Percentiles rank a stretch among this genome's conserved stretches.
Evolutionary conservation across 768 basidiomycete species (phyloP).

Genomic region (Collybia mongolica): DNA sequence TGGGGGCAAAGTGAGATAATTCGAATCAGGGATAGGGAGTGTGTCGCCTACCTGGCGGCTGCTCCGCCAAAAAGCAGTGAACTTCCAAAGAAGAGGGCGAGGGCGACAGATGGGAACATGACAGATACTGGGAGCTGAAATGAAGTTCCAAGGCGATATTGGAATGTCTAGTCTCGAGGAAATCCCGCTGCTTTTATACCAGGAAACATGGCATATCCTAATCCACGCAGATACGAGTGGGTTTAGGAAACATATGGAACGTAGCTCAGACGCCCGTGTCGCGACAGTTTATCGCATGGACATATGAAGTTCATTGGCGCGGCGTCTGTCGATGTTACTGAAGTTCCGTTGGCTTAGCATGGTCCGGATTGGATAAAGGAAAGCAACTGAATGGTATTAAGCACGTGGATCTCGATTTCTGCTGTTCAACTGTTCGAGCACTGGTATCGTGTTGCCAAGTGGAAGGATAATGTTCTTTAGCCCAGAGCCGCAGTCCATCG

Average conservation of each 20-base stretch:
- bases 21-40: neutral
- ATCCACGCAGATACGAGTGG: neutral
- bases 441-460: no score
- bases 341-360: neutral
- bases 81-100: constrained; percentile 9
- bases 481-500: no score
- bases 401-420: no score
- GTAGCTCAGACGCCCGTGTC: neutral
- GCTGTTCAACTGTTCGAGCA: no score
- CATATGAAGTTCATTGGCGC: neutral
- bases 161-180: no score
- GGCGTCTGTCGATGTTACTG: neutral
- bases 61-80: constrained; percentile 6
- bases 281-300: neutral
- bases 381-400: no score
- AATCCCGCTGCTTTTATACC: no score
- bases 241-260: neutral
- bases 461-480: no score
- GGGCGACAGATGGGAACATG: constrained; percentile 10
- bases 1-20: neutral
- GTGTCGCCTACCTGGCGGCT: constrained; percentile 1
- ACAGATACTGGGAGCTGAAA: neutral
- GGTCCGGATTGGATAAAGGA: no score
- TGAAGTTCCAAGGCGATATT: neutral
- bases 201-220: neutral